Conservation (phyloP, 1,284 basidiomycete species). For the Cerrena zonata region DNA sequence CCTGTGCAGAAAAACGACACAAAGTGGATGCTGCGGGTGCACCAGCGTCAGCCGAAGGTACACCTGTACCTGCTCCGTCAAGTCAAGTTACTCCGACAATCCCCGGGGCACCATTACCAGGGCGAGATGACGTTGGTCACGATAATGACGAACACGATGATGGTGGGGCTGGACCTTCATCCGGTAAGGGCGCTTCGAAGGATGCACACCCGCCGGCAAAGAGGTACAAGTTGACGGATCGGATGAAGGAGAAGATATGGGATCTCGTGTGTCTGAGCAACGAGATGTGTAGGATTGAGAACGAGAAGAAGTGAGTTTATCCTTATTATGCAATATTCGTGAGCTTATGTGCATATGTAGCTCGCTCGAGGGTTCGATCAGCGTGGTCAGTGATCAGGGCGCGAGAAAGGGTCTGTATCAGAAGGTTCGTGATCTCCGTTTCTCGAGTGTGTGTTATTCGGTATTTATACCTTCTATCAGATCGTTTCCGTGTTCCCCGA, state of each 20-base stretch:
- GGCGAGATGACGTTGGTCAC: slow-evolving; percentile 20
- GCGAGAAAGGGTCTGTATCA: slow-evolving; percentile 72
- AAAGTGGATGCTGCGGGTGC: slow-evolving; percentile 30
- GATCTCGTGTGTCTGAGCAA: slow-evolving; percentile 74
- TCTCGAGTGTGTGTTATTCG: not conserved
- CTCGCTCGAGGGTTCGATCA: slow-evolving; percentile 56
- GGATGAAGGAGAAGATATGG: slow-evolving; percentile 73
- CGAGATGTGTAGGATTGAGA: slow-evolving; percentile 73
- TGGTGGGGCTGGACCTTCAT: slow-evolving; percentile 22
- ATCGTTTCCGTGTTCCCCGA: slow-evolving; percentile 72
- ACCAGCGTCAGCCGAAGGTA: slow-evolving; percentile 31
- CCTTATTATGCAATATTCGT: not conserved
- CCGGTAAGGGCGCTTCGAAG: slow-evolving; percentile 28
- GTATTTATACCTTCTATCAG: slow-evolving; percentile 24
- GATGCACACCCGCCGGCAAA: slow-evolving; percentile 59
- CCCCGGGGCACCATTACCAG: slow-evolving; percentile 14
- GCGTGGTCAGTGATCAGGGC: slow-evolving; percentile 74
- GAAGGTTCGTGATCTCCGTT: slow-evolving; percentile 38
- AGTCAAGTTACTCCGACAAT: slow-evolving; percentile 20
- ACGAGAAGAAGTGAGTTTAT: slow-evolving; percentile 74
- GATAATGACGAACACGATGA: slow-evolving; percentile 28
- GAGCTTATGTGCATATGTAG: slow-evolving; percentile 31
- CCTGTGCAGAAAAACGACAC: slow-evolving; percentile 50
- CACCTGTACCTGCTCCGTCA: slow-evolving; percentile 23
- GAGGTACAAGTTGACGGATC: slow-evolving; percentile 68